A percentile compares a stretch with the other conserved stretches of the same genome.
Conservation (phyloP, 2,329 filamentous ascomycete genomes). For the Trichoderma endophyticum region DNA sequence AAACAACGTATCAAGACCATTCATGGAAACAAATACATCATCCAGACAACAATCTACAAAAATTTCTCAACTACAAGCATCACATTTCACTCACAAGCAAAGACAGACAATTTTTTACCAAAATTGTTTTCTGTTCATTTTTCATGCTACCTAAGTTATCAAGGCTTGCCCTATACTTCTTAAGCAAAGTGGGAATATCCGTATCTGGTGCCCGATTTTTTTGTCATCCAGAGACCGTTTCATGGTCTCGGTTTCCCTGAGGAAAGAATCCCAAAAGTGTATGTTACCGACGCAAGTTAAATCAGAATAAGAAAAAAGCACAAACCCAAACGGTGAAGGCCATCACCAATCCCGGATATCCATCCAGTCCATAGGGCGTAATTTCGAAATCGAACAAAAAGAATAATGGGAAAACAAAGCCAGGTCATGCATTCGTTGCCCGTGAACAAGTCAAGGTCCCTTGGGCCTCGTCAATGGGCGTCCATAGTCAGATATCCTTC, state of each 20-base stretch:
- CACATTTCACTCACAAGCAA: background rate
- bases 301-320: background rate
- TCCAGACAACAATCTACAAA: background rate
- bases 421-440: constrained; percentile 13
- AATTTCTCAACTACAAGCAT: background rate
- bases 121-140: constrained; percentile 12
- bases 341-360: constrained; percentile 1
- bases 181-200: background rate
- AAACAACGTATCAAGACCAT: background rate
- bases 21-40: background rate
- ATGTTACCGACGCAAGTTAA: background rate
- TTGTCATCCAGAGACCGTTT: background rate
- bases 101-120: background rate
- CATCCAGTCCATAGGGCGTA: constrained; percentile 7
- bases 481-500: background rate
- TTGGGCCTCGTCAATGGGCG: background rate
- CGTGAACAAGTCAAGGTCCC: background rate
- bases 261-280: constrained; percentile 15
- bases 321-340: background rate
- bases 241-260: constrained; percentile 1
- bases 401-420: background rate
- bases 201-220: background rate
- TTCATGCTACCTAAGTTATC: background rate
- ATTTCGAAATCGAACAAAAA: background rate
- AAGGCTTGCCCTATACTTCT: constrained; percentile 14